These are phyloP conservation scores for Silene conica DNA, from an alignment of 148 eudicot genomes.

Conservation along the genomic window DNA sequence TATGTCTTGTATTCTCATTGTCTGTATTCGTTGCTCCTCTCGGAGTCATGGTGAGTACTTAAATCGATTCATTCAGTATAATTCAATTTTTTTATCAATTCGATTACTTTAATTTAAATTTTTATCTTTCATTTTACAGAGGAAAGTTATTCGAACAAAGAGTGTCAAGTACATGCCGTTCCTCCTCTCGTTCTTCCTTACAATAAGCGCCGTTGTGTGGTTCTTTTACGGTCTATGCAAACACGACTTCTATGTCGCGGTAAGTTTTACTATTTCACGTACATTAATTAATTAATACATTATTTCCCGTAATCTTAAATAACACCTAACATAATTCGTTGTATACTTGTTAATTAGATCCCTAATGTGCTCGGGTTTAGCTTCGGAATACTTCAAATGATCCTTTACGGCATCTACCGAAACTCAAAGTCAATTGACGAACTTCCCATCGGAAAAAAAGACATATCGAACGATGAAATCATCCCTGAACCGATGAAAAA, in stretches of 20 bases:
- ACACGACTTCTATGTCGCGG: conserved; percentile 47
- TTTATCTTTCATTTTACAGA: conserved; percentile 33
- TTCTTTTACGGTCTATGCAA: conserved; percentile 57
- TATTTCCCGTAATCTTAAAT: background rate
- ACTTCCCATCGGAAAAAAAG: conserved; percentile 17
- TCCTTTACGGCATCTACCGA: conserved; percentile 34
- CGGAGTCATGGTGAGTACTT: conserved; percentile 52
- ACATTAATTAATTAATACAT: too few species aligned
- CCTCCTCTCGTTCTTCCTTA: conserved; percentile 58
- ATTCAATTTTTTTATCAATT: background rate
- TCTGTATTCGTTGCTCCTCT: conserved; percentile 64
- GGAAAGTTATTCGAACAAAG: conserved; percentile 56
- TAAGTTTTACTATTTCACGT: conserved; percentile 12
- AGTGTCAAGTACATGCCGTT: conserved; percentile 90
- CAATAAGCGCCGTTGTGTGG: conserved; percentile 56
- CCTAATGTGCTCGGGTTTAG: conserved; percentile 42
- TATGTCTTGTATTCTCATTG: conserved; percentile 44
- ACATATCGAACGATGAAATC: conserved; percentile 15
- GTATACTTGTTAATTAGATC: conserved; percentile 7
- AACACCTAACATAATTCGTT: background rate
- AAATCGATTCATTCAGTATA: too few species aligned
- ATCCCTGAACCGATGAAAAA: conserved; percentile 25
- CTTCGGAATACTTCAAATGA: conserved; percentile 40
- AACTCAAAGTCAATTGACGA: conserved; percentile 24
- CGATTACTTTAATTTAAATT: too few species aligned